Conservation (phyloP, 106 monocot genomes). For the Posidonia australis region DNA sequence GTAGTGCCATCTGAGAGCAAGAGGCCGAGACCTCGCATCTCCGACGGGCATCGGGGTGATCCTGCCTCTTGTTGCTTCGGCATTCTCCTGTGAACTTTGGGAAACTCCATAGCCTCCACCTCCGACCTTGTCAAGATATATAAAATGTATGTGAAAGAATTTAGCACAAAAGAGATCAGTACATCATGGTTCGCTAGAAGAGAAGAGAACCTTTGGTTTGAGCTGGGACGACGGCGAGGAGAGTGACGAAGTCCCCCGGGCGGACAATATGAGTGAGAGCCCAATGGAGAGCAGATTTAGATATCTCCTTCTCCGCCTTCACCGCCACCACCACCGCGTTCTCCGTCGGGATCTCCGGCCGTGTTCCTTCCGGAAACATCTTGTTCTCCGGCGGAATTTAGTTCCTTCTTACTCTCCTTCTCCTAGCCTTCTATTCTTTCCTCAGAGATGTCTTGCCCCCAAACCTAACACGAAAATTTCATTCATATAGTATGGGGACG, state of each 20-base stretch:
- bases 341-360: constrained; percentile 9
- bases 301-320: constrained; percentile 42
- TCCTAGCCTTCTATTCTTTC: too few species aligned
- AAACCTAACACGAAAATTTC: too few species aligned
- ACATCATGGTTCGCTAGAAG: not conserved
- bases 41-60: not conserved
- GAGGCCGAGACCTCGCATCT: constrained; percentile 29
- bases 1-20: constrained; percentile 45
- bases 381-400: not conserved
- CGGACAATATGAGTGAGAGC: constrained; percentile 51
- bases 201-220: constrained; percentile 10
- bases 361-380: not conserved
- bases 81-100: constrained; percentile 23
- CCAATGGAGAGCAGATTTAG: constrained; percentile 41
- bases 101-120: constrained; percentile 35
- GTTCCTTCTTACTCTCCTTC: too few species aligned
- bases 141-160: too few species aligned
- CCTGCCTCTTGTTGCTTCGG: not conserved
- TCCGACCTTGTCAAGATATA: constrained; percentile 10
- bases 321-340: constrained; percentile 54
- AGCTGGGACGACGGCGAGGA: constrained; percentile 32
- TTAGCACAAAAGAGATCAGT: too few species aligned
- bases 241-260: constrained; percentile 36
- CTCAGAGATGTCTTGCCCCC: too few species aligned
- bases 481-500: too few species aligned